Conservation (phyloP, 345 rosid species). For the Cardamine resedifolia region DNA sequence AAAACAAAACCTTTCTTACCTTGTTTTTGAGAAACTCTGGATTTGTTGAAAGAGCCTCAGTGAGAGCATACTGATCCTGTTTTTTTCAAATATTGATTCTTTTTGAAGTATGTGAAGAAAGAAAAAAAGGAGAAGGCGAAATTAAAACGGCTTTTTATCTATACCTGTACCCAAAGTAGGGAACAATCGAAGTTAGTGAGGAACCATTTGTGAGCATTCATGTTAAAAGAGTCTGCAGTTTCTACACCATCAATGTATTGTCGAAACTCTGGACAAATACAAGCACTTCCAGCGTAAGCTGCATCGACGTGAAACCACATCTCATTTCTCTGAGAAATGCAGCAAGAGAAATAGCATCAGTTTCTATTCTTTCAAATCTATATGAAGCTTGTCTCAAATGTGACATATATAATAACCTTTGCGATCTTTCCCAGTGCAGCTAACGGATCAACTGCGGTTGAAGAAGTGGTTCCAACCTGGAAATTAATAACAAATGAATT, state of each 20-base stretch:
- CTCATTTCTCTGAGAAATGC: constrained; percentile 50
- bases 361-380: not conserved
- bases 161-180: constrained; percentile 87
- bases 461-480: constrained; percentile 90
- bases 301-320: constrained; percentile 94
- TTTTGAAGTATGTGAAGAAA: not conserved
- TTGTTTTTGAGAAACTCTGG: constrained; percentile 88
- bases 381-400: constrained; percentile 2
- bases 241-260: constrained; percentile 76
- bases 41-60: constrained; percentile 86
- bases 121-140: not conserved
- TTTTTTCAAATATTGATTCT: not conserved
- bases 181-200: constrained; percentile 91
- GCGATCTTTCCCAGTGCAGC: constrained; percentile 64
- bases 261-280: constrained; percentile 85
- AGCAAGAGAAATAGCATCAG: not conserved
- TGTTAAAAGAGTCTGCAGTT: constrained; percentile 87
- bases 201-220: constrained; percentile 95
- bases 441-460: constrained; percentile 84
- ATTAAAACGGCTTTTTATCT: not conserved
- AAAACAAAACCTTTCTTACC: no score
- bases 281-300: constrained; percentile 94
- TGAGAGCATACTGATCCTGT: constrained; percentile 75
- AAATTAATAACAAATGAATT: not conserved
- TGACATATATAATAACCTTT: constrained; percentile 46